Evolutionary conservation across 177 flowering plant genomes (phyloP), one percentile per base, ranked within the genome.

Genomic region (Vitis hybrid): DNA sequence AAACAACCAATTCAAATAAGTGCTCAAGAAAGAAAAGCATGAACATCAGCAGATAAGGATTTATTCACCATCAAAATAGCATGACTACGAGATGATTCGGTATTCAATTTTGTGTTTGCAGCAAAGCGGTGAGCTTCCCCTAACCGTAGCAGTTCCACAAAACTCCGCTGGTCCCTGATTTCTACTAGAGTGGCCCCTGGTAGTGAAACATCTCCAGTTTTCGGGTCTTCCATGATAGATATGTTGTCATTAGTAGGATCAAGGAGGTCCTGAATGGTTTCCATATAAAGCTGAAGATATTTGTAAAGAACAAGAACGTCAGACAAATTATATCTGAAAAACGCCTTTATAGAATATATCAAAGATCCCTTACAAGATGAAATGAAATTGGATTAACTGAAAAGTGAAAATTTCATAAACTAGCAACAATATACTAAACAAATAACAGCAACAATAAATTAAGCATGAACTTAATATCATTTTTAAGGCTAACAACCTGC

Each of bases 41-140:
- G 51, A 64, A 12, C 55, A 76, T 49, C 55, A 57, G 11, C 60
- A 33, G 2, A 56, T 12, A 57, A 59, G 14, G 39, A 67, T 16
- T 12, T 10, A 68, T 59, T 81, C 65, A 95, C 99, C 99, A 95
- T 87, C 71, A 95, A 64, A 77, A 95, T 87, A 71, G 98, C 98
- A 85, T 95, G 99, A 78, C 98, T 95, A 10, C 98, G 89, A 65
- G 99, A 95, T 55, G 99, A 95, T 82, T 93, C 98, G 57, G 98
- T 91, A 77, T 93, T 93, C 82, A 93, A 73, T 75, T 86, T 93
- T 72, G 99, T 95, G 74, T 93, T 95, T 51, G 98, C 93, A 76
- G 98, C 97, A 84, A 87, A 85, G 63, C 97, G 96, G 64, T 93
- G 92, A 68, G 96, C 94, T 82, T 95, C 98, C 26, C 99, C 99